Base-by-base conservation (phyloP, 768 basidiomycete species). In the Suillus lakei region DNA sequence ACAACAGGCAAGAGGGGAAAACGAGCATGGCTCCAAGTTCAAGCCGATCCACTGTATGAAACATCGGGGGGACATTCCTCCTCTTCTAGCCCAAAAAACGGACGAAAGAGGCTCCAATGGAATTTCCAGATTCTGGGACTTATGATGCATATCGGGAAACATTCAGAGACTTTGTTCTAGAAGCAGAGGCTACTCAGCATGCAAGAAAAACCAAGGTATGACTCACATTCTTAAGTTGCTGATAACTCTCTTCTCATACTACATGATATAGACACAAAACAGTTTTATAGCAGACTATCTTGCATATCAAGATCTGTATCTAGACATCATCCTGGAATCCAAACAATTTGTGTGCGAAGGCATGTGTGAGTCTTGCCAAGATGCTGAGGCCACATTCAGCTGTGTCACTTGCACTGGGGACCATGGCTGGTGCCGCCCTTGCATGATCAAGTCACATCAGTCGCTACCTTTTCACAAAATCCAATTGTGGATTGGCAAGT, bases 401-500 rank as follows among this genome's bases (percentile, higher is more conserved):
- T 64, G 59, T 58, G 36, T 21, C 36, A 34, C 56, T 30, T 64
- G 63, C 30, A n/a, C 43, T 43, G 43, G 63, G 26, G 21, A 26
- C 23, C 56, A 64, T 15, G 34, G 43, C n/a, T 64, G 46, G 64
- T 61, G 59, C 12, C 15, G 16, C 23, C 26, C 44, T 18, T 64
- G 46, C 16, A 28, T 51, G 28, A 51, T 51, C 16, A 61, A 61
- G 60, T 30, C 60, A 3, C 60, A 61, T 30, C 12, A 18, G 21
- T 41, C 12, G 1, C 32, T 61, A 30, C 66, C 61, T 13, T 64
- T 70, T 10, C 72, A 73, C 53, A 55, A 68, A 6, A 48, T 74
- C 3, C 34, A 69, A 48, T n/a, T 43, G 16, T 73, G 72, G 74
- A 70, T 67, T 53, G 69, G 68, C 0, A 56, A 38, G 2, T 70